Evolutionary conservation across 2,329 filamentous ascomycete species (phyloP), one percentile per base, ranked within the genome.

Genomic region (Capronia epimyces): DNA sequence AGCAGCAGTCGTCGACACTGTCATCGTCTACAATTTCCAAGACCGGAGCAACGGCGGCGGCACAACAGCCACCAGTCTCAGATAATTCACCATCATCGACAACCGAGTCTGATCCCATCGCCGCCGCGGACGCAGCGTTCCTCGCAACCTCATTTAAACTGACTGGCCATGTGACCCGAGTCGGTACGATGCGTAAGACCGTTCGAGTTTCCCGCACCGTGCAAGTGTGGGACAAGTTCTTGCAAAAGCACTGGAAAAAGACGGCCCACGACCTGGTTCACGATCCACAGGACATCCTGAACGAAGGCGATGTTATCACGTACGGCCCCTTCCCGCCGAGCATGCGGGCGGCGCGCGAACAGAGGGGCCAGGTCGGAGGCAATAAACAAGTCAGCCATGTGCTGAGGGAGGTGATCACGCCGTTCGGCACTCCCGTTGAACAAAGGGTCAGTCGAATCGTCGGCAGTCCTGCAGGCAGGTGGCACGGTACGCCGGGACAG

Each of bases 301-400:
- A 46, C 42, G 58, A 58, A 15, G 60, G 60, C n/a, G 60, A 62
- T 41, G 55, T 62, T 9, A 43, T 60, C 24, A 49, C 51, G 16
- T 55, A 51, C 49, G 54, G 50, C 6, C 29, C 31, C 4, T 60
- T 58, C 45, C 50, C 55, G 3, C 50, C 53, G 10, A 32, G 34
- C 12, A 45, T 54, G 43, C 44, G 22, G 6, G 44, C 42, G 20
- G 39, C 36, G 13, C 42, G 58, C 9, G 51, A 53, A 16, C 13
- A 41, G 25, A 41, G 44, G 36, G 50, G 49, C 21, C 15, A 53
- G 40, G 7, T 46, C 24, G 49, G 37, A 5, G 37, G 37, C 10
- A 48, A 57, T 25, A 43, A 7, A 25, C 39, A n/a, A 15, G 57
- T 60, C 45, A 43, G 45, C 21, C 54, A 44, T 31, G 37, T 57